Conservation (phyloP, 1,284 basidiomycete genomes). For the Boletellus sp. region DNA sequence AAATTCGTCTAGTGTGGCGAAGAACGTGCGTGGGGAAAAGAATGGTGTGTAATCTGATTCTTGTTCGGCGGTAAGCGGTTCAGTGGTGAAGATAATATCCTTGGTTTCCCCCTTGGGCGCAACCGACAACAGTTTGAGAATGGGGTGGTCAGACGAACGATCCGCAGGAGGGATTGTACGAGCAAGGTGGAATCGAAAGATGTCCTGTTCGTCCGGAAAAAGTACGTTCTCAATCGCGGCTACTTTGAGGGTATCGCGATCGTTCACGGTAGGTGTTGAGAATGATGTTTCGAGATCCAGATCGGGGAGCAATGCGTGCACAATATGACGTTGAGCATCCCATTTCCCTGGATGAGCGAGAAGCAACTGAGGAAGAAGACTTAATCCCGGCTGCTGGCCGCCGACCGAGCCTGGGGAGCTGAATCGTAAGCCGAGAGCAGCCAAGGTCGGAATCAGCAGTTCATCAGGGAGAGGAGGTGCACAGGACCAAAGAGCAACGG, state of each 20-base stretch:
- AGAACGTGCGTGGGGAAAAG: conserved; percentile 56
- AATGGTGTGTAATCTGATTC: conserved; percentile 43
- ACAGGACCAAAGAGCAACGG: conserved; percentile 31
- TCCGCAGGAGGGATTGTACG: conserved; percentile 30
- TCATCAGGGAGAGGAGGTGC: conserved; percentile 23
- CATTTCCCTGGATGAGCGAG: conserved; percentile 25
- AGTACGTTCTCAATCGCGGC: conserved; percentile 10
- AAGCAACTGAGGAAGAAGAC: conserved; percentile 29
- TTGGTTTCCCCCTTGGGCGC: conserved; percentile 37
- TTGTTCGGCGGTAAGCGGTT: conserved; percentile 40
- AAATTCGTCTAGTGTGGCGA: conserved; percentile 35
- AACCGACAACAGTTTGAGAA: conserved; percentile 18
- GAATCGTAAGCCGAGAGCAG: conserved; percentile 26
- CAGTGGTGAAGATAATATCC: conserved; percentile 47
- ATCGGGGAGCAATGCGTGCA: conserved; percentile 25
- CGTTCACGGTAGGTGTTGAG: conserved; percentile 50
- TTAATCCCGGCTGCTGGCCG: not conserved
- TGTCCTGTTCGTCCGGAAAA: conserved; percentile 55
- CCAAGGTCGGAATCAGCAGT: conserved; percentile 20
- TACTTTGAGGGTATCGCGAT: conserved; percentile 28
- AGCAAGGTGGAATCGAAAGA: conserved; percentile 57
- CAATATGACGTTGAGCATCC: conserved; percentile 12
- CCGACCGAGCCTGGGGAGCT: not conserved
- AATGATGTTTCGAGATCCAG: conserved; percentile 28
- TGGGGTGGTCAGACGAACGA: conserved; percentile 16